Evolutionary conservation across 805 yeast species (phyloP), one percentile per base, ranked within the genome.

Genomic region (Gaillardinia entomophila): DNA sequence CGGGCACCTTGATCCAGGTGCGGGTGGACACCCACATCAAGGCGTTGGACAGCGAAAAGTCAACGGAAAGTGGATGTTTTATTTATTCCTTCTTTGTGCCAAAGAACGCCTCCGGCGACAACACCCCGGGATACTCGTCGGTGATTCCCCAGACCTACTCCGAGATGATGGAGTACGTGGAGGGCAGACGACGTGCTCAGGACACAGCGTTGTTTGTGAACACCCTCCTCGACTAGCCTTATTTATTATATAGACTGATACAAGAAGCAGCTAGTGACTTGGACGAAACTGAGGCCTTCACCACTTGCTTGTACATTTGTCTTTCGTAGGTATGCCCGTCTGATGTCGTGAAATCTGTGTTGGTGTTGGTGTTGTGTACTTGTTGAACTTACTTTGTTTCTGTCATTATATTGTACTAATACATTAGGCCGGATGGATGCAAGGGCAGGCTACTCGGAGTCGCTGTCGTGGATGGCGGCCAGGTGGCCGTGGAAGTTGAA

Each of bases 1-100:
- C 88, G n/a, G 96, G 97, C 35, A 84, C 95, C 4, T 67, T 89
- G 45, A 73, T 89, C 35, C 97, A 89, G 62, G 92, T 89, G 17
- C 80, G 85, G 50, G 97, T 89, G 12, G 88, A 83, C 53, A 83
- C 95, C 3, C 68, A 71, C 19, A 92, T 88, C 33, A 75, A 83
- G 45, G 74, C 74, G 31, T 62, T 89, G 45, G 82, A 79, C 33
- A 72, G 75, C 17, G 74, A 72, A 26, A 67, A 69, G 32, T 65
- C 73, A 26, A 79, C 75, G 30, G 82, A 83, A 48, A 79, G 95
- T 10, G 97, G 97, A 12, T 75, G 88, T 12, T 89, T 89, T 54
- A 83, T 87, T 34, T 89, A 80, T 59, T 85, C 96, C 1, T 89
- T 81, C 73, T 89, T 79, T 51, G 95, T 87, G 24, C 86, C 89